These are phyloP conservation scores for Neurospora sp. DNA, from an alignment of 495 filamentous ascomycete genomes.

Conservation along the genomic window DNA sequence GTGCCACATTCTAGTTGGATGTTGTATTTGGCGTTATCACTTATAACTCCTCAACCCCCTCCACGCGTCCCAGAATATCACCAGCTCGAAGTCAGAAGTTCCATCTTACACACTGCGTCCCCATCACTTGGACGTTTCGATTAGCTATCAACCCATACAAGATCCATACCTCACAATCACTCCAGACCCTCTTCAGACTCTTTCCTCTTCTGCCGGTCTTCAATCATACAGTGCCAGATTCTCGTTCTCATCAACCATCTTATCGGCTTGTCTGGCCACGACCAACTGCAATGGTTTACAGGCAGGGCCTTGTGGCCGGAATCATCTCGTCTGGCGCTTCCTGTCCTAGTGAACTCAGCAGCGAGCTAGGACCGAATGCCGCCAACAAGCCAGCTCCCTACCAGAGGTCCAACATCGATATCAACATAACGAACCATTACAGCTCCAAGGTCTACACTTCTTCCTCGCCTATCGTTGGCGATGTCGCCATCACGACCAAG, in stretches of 20 bases:
- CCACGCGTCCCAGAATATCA: neutral
- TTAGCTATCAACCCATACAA: neutral
- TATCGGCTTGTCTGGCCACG: neutral
- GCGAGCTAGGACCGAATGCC: neutral
- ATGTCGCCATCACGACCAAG: slow-evolving; percentile 46
- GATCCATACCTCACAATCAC: neutral
- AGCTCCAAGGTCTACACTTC: slow-evolving; percentile 41
- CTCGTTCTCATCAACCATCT: neutral
- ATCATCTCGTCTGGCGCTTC: neutral
- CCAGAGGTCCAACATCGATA: slow-evolving; percentile 27
- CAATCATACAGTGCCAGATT: neutral
- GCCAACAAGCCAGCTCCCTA: slow-evolving; percentile 2
- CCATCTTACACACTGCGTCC: neutral
- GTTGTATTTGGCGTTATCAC: neutral
- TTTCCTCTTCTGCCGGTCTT: neutral
- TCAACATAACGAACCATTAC: slow-evolving; percentile 38
- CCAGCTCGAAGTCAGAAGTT: neutral
- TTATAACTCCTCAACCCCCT: neutral
- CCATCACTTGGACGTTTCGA: neutral
- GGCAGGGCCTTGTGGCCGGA: neutral
- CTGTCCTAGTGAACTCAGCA: slow-evolving; percentile 7
- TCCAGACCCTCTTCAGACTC: neutral
- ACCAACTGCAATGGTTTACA: neutral
- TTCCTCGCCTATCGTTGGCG: slow-evolving; percentile 32
- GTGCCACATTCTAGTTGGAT: neutral